These are phyloP conservation scores for Hanseniaspora occidentalis DNA, from an alignment of 805 yeast genomes.

Conservation along the genomic window DNA sequence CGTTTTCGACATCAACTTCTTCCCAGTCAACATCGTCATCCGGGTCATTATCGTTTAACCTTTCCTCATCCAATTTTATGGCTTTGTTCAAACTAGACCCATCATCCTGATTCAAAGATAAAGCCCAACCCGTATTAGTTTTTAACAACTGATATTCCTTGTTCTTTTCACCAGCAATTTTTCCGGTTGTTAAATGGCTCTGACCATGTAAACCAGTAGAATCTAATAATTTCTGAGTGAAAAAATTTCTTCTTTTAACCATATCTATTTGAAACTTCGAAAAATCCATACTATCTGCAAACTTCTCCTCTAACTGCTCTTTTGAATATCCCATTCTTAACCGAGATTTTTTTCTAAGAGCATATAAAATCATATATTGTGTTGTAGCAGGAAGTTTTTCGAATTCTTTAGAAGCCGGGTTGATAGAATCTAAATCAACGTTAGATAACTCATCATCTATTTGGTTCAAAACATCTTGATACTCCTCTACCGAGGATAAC, in stretches of 20 bases:
- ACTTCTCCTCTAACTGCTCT: conserved; percentile 70
- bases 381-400: conserved; percentile 65
- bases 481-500: conserved; percentile 61
- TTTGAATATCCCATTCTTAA: conserved; percentile 91
- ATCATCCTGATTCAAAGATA: conserved; percentile 41
- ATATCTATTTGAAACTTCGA: conserved; percentile 86
- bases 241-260: conserved; percentile 82
- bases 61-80: conserved; percentile 20
- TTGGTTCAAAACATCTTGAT: conserved; percentile 44
- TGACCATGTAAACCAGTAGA: conserved; percentile 61
- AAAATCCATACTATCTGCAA: conserved; percentile 80
- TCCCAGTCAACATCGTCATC: conserved; percentile 50
- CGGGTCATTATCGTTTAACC: conserved; percentile 14
- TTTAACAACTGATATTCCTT: conserved; percentile 62
- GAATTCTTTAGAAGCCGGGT: conserved; percentile 75
- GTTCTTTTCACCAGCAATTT: conserved; percentile 78
- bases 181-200: conserved; percentile 25
- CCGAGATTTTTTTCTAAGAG: conserved; percentile 70
- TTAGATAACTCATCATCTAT: conserved; percentile 53
- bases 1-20: conserved; percentile 39
- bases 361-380: conserved; percentile 79
- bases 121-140: conserved; percentile 75
- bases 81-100: conserved; percentile 34
- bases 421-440: conserved; percentile 57
- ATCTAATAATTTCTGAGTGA: conserved; percentile 78